Conservation (phyloP, 2,329 filamentous ascomycete genomes). For the Exophiala aquamarina region DNA sequence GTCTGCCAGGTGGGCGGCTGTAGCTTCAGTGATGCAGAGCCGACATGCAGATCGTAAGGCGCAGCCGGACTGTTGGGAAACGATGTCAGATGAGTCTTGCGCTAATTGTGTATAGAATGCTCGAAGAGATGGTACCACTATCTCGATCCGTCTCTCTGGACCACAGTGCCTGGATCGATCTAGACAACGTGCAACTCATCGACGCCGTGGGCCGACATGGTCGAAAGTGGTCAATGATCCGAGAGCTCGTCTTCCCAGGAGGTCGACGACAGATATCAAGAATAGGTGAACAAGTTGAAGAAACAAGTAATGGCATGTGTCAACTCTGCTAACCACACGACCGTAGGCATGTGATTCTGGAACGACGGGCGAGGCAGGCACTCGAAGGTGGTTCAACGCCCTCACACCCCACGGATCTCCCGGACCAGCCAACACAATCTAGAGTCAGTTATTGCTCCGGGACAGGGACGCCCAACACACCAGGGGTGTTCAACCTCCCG, state of each 20-base stretch:
- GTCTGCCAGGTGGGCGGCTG: constrained; percentile 42
- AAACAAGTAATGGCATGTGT: no score
- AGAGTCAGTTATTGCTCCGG: no score
- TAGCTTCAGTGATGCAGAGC: constrained; percentile 39
- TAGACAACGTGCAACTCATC: constrained; percentile 36
- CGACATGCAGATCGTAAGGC: constrained; percentile 42
- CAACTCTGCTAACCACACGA: no score
- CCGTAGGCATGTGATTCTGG: neutral
- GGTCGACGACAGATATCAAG: constrained; percentile 41
- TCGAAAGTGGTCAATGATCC: constrained; percentile 41
- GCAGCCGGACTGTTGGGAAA: neutral
- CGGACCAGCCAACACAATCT: no score
- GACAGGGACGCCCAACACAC: no score
- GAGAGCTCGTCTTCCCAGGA: constrained; percentile 34
- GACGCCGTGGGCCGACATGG: constrained; percentile 35
- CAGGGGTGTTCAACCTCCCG: no score
- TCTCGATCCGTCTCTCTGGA: constrained; percentile 42
- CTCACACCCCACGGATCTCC: neutral
- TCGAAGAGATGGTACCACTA: constrained; percentile 49
- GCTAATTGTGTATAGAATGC: constrained; percentile 42
- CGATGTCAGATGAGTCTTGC: constrained; percentile 1
- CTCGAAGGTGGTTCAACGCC: neutral
- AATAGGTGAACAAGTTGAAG: no score
- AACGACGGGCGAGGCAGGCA: neutral
- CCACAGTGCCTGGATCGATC: constrained; percentile 38